Evolutionary conservation across 2,329 filamentous ascomycete genomes (phyloP), one percentile per base, ranked within the genome.

Genomic region (Trichoderma cornu-damae): DNA sequence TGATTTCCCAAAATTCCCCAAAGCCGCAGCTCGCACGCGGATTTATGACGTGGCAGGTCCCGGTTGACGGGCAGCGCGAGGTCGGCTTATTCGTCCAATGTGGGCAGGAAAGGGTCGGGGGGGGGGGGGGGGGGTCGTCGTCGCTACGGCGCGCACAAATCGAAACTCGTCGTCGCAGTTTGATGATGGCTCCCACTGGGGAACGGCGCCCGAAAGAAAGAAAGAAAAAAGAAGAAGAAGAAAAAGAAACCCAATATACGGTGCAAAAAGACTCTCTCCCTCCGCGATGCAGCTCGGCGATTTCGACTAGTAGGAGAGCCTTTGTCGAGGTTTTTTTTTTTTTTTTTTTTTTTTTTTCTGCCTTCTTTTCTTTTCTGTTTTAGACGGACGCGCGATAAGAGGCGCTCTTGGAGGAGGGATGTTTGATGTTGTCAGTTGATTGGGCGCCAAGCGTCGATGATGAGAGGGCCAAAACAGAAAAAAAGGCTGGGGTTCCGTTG

Each of bases 401-500:
- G 32, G 46, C 11, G n/a, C 37, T 12, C 14, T 20, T n/a, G n/a
- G 37, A 38, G 18, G 37, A 22, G 16, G 37, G 50, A 34, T 57
- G 44, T 44, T n/a, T 50, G 40, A 55, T 55, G 53, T 56, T 38
- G 53, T 56, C 54, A 47, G 48, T 37, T 53, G 56, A 50, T 52
- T 53, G 42, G 18, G 38, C 32, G 46, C 42, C n/a, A n/a, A 49
- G 55, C 37, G n/a, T n/a, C 26, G 32, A 20, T 51, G 44, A 20
- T 53, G 48, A 24, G 50, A 57, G 47, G 50, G 26, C 42, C n/a
- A 54, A 60, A 60, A 60, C 53, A 26, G 46, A 60, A n/a, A n/a
- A n/a, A n/a, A 60, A 60, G 58, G 58, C 58, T 60, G 58, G 58
- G 43, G 42, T 30, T 34, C 32, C 46, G 48, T 58, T 51, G 57